These are phyloP conservation scores for Lachnellula subtilissima DNA, from an alignment of 2,329 filamentous ascomycete genomes.

Conservation along the genomic window DNA sequence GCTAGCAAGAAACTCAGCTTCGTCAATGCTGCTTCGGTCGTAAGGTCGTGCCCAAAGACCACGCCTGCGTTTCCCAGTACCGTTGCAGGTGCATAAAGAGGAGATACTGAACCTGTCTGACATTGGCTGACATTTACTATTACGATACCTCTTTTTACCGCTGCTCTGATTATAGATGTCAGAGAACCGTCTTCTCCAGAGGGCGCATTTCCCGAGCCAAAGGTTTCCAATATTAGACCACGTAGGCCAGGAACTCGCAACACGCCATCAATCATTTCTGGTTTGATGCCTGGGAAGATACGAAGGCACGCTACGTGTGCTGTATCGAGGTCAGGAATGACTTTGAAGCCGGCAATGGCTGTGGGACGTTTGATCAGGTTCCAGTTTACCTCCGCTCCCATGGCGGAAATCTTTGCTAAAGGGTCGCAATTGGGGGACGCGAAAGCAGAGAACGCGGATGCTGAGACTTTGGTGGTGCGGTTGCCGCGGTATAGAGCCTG, in stretches of 20 bases:
- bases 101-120: slow-evolving; percentile 48
- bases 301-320: slow-evolving; percentile 65
- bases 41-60: slow-evolving; percentile 64
- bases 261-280: slow-evolving; percentile 66
- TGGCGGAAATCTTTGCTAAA: slow-evolving; percentile 55
- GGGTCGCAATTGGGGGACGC: slow-evolving; percentile 62
- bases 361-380: slow-evolving; percentile 55
- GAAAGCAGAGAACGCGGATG: slow-evolving; percentile 65
- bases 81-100: slow-evolving; percentile 55
- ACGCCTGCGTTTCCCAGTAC: slow-evolving; percentile 62
- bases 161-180: slow-evolving; percentile 57
- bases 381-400: slow-evolving; percentile 61
- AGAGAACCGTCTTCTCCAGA: slow-evolving; percentile 54
- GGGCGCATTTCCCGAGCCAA: slow-evolving; percentile 67
- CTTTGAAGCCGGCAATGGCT: slow-evolving; percentile 52
- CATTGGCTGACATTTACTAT: slow-evolving; percentile 70
- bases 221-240: slow-evolving; percentile 66
- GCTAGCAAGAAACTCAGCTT: slow-evolving; percentile 47
- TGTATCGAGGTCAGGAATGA: slow-evolving; percentile 58
- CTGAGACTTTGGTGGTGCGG: slow-evolving; percentile 62
- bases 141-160: slow-evolving; percentile 61
- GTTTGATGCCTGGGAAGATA: slow-evolving; percentile 68
- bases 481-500: slow-evolving; percentile 67
- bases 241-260: slow-evolving; percentile 56
- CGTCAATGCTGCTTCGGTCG: slow-evolving; percentile 47